A percentile compares a stretch with the other conserved stretches of the same genome.
Conservation (phyloP, 1,284 basidiomycete species). For the Pterula multifida region DNA sequence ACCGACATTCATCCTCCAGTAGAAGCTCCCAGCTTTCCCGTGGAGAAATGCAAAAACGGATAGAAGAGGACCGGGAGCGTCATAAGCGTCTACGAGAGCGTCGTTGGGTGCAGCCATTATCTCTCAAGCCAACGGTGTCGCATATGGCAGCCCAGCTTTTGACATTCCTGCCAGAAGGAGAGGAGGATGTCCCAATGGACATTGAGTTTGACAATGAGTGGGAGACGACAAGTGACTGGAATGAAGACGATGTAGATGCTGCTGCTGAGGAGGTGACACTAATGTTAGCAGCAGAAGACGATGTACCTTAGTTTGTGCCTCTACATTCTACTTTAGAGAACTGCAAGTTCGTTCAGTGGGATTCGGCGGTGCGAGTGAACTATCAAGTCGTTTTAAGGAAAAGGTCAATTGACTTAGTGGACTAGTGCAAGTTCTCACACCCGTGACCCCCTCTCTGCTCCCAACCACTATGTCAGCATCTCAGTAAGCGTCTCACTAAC, state of each 20-base stretch:
- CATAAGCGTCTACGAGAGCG: constrained; percentile 89
- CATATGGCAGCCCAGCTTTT: constrained; percentile 34
- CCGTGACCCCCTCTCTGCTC: neutral
- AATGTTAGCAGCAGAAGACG: neutral
- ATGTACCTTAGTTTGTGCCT: neutral
- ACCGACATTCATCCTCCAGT: constrained; percentile 7
- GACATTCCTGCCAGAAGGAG: constrained; percentile 22
- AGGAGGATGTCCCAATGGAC: constrained; percentile 51
- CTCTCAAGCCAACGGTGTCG: constrained; percentile 31
- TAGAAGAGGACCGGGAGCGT: constrained; percentile 91
- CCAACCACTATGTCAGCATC: neutral
- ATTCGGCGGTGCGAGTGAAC: no score
- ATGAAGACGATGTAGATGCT: constrained; percentile 77
- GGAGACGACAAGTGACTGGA: constrained; percentile 83
- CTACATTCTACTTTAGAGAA: neutral
- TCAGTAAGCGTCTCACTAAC: neutral
- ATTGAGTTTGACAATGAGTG: constrained; percentile 90
- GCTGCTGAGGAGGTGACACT: constrained; percentile 39
- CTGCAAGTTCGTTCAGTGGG: no score
- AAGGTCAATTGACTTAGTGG: no score
- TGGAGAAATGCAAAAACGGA: constrained; percentile 73
- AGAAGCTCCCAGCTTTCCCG: constrained; percentile 32
- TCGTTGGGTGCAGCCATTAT: constrained; percentile 80
- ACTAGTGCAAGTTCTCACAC: no score
- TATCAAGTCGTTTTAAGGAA: no score